Evolutionary conservation across 495 filamentous ascomycete genomes (phyloP), one percentile per base, ranked within the genome.

Genomic region (Neurospora terricola): DNA sequence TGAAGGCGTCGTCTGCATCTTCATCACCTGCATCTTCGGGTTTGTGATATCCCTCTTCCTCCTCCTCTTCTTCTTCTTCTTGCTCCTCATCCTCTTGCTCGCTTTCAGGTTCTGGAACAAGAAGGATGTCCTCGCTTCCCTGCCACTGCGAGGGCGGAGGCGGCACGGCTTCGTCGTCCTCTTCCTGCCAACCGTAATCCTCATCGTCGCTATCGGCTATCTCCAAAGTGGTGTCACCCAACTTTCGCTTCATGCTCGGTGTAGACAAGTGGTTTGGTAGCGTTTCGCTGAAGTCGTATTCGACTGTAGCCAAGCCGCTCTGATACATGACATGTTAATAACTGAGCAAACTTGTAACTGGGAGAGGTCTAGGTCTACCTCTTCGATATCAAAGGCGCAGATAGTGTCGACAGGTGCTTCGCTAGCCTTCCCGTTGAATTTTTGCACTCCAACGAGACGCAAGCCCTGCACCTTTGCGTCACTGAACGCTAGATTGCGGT

Each of bases 401-500:
- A 83, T 70, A 68, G 76, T 71, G 48, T 79, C 80, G 18, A 82
- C 69, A 48, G 74, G 54, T 4, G 76, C 75, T 8, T 69, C 71
- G 37, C 38, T 74, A 0, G 54, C 42, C 74, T 82, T 84, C 5
- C 84, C 83, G 73, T 84, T 81, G 34, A 82, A 70, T 75, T 86
- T 87, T 75, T 87, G 83, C 30, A 85, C 77, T 23, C 79, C 83
- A 45, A 78, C 79, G 70, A 86, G 81, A 70, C 77, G 81, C n/a
- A 81, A 72, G 23, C 78, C 75, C 16, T 74, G 78, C 10, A 80
- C 70, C n/a, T 76, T 72, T 38, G 76, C 72, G 23, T 70, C 76
- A 70, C 75, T 74, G 45, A 77, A 75, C 45, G 76, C 71, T 84
- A 87, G 90, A 83, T 94, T 92, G 70, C 90, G 83, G 79, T 92